These are phyloP conservation scores for Talaromyces pinophilus DNA, from an alignment of 2,329 filamentous ascomycete species.

Conservation along the genomic window DNA sequence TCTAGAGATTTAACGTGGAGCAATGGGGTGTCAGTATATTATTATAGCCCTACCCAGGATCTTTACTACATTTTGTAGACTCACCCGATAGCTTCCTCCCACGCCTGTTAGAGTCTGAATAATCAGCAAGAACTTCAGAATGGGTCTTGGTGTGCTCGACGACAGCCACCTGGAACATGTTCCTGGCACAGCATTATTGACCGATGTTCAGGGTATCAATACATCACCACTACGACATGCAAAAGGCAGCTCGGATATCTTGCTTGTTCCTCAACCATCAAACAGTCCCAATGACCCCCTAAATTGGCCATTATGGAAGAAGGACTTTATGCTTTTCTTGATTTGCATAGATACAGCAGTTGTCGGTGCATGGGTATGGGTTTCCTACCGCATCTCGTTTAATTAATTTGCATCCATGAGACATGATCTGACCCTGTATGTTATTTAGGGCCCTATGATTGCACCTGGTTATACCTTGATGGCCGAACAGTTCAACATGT, in stretches of 20 bases:
- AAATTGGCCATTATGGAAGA: constrained; percentile 39
- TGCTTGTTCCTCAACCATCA: not conserved
- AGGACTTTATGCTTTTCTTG: constrained; percentile 43
- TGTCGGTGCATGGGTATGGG: not conserved
- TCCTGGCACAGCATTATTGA: constrained; percentile 31
- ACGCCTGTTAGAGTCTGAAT: not conserved
- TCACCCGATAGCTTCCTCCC: not conserved
- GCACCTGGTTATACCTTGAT: not conserved
- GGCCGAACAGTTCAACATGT: not conserved
- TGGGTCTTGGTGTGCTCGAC: constrained; percentile 36
- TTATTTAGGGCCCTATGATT: not conserved
- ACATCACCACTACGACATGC: constrained; percentile 28
- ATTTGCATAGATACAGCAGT: constrained; percentile 42
- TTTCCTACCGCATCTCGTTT: not conserved
- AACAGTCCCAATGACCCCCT: constrained; percentile 34
- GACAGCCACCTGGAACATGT: constrained; percentile 33
- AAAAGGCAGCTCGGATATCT: not conserved
- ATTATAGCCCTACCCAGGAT: not conserved
- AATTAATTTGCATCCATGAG: not conserved
- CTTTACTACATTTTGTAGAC: not conserved
- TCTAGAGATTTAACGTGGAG: not conserved
- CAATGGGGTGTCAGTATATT: not conserved
- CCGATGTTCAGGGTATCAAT: constrained; percentile 27
- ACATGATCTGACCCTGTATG: not conserved
- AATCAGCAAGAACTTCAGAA: constrained; percentile 10